Percentiles rank a stretch among this genome's conserved stretches.
These are phyloP conservation scores for Asparagopsis taxiformis DNA, from an alignment of 31 red algal species.

Conservation along the genomic window DNA sequence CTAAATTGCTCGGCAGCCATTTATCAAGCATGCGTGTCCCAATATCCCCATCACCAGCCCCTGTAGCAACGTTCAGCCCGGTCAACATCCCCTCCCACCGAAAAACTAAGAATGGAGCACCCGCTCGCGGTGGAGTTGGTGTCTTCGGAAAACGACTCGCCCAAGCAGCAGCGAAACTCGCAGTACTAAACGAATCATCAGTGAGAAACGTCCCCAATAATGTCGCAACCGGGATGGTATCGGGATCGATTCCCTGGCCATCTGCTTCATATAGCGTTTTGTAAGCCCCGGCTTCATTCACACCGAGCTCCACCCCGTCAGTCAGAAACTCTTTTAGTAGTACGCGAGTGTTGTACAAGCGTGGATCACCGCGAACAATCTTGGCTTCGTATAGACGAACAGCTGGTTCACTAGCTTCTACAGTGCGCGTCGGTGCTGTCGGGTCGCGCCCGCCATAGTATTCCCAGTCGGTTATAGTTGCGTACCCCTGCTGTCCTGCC, in stretches of 20 bases:
- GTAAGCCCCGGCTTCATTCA: slow-evolving; percentile 75
- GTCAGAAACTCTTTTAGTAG: slow-evolving; percentile 81
- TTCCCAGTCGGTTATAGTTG: slow-evolving; percentile 80
- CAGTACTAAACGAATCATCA: slow-evolving; percentile 51
- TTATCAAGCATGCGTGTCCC: slow-evolving; percentile 39
- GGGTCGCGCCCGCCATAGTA: slow-evolving; percentile 69
- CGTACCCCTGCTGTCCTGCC: slow-evolving; percentile 66
- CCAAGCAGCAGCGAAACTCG: slow-evolving; percentile 52
- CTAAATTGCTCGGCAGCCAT: slow-evolving; percentile 37
- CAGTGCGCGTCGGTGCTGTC: slow-evolving; percentile 57
- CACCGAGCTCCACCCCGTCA: slow-evolving; percentile 55
- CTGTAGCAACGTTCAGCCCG: slow-evolving; percentile 14
- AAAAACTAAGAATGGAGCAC: slow-evolving; percentile 82
- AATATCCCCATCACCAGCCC: slow-evolving; percentile 17
- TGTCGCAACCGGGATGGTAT: slow-evolving; percentile 62
- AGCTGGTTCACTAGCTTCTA: slow-evolving; percentile 34
- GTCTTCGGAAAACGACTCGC: slow-evolving; percentile 52
- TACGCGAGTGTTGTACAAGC: slow-evolving; percentile 67
- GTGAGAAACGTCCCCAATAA: slow-evolving; percentile 74
- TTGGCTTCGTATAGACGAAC: slow-evolving; percentile 76
- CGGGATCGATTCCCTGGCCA: slow-evolving; percentile 7
- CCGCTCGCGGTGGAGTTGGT: slow-evolving; percentile 38
- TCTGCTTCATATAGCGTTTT: slow-evolving; percentile 47
- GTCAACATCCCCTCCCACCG: slow-evolving; percentile 77
- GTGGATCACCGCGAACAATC: slow-evolving; percentile 15